These are phyloP conservation scores for Lactarius vividus DNA, from an alignment of 768 basidiomycete species.

Conservation along the genomic window DNA sequence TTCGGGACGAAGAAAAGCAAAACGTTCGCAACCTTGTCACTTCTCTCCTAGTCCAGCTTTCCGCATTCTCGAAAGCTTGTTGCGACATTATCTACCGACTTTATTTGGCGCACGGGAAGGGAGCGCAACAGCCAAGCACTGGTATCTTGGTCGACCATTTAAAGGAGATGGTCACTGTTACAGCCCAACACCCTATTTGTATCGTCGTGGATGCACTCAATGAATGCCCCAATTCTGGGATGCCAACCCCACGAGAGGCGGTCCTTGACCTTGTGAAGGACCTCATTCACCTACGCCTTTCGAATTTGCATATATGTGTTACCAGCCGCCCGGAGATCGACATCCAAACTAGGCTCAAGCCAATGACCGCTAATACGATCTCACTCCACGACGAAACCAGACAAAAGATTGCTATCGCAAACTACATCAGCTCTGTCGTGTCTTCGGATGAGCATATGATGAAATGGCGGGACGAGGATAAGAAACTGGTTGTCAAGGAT, in stretches of 20 bases:
- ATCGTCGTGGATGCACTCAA: not conserved
- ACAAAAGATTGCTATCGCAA: not conserved
- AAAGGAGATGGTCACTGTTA: not conserved
- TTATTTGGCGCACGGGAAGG: not conserved
- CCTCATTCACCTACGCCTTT: not conserved
- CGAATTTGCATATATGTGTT: not conserved
- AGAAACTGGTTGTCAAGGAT: not conserved
- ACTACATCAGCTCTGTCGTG: not conserved
- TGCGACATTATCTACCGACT: not conserved
- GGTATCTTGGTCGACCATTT: not conserved
- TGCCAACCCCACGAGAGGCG: not conserved
- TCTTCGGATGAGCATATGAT: not conserved
- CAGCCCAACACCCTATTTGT: not conserved
- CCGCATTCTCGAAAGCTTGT: not conserved
- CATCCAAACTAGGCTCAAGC: not conserved
- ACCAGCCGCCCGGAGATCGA: not conserved
- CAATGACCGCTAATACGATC: not conserved
- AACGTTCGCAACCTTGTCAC: not conserved
- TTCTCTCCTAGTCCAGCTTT: not conserved
- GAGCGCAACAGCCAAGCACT: not conserved
- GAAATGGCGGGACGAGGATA: not conserved
- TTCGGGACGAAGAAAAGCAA: not conserved
- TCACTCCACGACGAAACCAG: not conserved
- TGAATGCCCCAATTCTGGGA: not conserved
- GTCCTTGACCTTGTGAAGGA: not conserved